These are phyloP conservation scores for Colletotrichum viniferum DNA, from an alignment of 2,329 filamentous ascomycete species.

Conservation along the genomic window DNA sequence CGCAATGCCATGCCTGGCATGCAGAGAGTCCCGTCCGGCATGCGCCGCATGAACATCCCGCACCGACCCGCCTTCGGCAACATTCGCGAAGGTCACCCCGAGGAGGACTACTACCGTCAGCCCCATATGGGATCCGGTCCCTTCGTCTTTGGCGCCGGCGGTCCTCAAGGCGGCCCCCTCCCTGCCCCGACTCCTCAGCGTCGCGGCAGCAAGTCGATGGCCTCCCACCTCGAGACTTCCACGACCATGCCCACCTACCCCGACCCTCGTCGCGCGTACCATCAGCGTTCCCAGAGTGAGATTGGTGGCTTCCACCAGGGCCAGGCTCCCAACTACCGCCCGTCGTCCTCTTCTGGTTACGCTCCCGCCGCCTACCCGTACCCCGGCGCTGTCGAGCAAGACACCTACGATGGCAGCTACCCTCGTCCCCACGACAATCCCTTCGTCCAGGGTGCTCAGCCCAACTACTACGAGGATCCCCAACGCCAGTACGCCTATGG, in stretches of 20 bases:
- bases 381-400: slow-evolving; percentile 14
- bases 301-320: slow-evolving; percentile 23
- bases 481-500: slow-evolving; percentile 22
- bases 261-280: slow-evolving; percentile 25
- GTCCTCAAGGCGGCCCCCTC: slow-evolving; percentile 23
- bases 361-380: slow-evolving; percentile 10
- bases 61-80: slow-evolving; percentile 30
- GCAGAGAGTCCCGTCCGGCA: slow-evolving; percentile 13
- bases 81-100: slow-evolving; percentile 36
- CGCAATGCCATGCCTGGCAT: slow-evolving; percentile 24
- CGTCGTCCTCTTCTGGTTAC: slow-evolving; percentile 21
- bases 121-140: slow-evolving; percentile 19
- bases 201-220: slow-evolving; percentile 22
- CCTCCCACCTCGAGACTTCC: slow-evolving; percentile 24
- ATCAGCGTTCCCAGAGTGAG: slow-evolving; percentile 35
- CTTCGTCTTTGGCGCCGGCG: slow-evolving; percentile 19
- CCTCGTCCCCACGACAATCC: slow-evolving; percentile 19
- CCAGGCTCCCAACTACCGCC: slow-evolving; percentile 21
- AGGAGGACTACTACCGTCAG: slow-evolving; percentile 29
- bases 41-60: slow-evolving; percentile 25
- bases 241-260: slow-evolving; percentile 19
- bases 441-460: slow-evolving; percentile 3
- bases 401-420: slow-evolving; percentile 23
- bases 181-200: slow-evolving; percentile 27
- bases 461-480: slow-evolving; percentile 27